These are phyloP conservation scores for Aspergillus hortae DNA, from an alignment of 2,329 filamentous ascomycete species.

Conservation along the genomic window DNA sequence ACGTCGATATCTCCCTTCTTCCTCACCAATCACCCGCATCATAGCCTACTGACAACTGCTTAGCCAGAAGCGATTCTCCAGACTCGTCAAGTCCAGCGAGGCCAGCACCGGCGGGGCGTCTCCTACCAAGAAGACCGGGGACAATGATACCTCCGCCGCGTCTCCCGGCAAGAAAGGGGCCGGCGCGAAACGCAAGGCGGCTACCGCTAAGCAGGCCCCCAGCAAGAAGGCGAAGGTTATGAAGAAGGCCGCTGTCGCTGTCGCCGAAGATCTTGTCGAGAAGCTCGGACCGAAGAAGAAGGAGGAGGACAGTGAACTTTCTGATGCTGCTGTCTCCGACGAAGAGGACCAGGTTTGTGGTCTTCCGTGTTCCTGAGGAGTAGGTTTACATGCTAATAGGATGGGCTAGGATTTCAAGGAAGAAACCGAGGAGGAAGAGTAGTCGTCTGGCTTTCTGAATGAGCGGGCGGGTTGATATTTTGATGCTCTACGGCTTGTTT, in stretches of 20 bases:
- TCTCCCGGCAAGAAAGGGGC: constrained; percentile 14
- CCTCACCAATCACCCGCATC: neutral
- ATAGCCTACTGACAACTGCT: neutral
- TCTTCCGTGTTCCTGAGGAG: too few species aligned
- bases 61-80: neutral
- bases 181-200: constrained; percentile 13
- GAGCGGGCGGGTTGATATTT: too few species aligned
- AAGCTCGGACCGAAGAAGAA: neutral
- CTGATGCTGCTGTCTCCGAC: neutral
- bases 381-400: neutral
- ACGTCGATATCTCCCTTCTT: constrained; percentile 15
- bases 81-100: constrained; percentile 55
- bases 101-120: neutral
- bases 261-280: constrained; percentile 8
- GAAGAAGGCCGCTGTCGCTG: constrained; percentile 9
- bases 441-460: neutral
- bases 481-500: too few species aligned
- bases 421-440: too few species aligned
- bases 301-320: neutral
- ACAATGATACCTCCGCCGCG: constrained; percentile 17
- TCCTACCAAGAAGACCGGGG: neutral
- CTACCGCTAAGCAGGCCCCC: neutral
- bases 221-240: constrained; percentile 1
- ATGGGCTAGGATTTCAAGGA: neutral
- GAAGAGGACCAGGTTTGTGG: neutral